Percentiles rank a stretch among this genome's conserved stretches.
These are phyloP conservation scores for Curvularia hawaiiensis DNA, from an alignment of 2,329 filamentous ascomycete genomes.

Conservation along the genomic window DNA sequence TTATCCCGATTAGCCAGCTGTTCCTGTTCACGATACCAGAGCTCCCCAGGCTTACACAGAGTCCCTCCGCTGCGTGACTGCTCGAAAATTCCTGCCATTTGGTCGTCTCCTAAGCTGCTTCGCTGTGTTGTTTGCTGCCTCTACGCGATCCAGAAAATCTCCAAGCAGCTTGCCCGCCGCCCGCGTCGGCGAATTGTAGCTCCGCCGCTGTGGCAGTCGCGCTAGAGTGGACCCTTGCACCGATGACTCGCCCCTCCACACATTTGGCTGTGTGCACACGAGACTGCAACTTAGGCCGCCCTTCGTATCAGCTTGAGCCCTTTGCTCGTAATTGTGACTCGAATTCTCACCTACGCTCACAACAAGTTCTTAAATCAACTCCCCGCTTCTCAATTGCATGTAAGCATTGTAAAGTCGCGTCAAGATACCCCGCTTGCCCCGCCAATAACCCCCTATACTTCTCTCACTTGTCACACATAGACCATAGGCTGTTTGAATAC, in stretches of 20 bases:
- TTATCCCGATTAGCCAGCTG: constrained; percentile 29
- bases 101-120: constrained; percentile 39
- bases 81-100: constrained; percentile 95
- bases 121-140: constrained; percentile 36
- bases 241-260: constrained; percentile 40
- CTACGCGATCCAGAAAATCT: constrained; percentile 37
- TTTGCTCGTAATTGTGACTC: constrained; percentile 14
- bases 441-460: constrained; percentile 19
- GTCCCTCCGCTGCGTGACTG: constrained; percentile 90
- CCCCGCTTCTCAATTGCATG: constrained; percentile 5
- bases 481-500: neutral
- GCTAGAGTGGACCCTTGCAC: constrained; percentile 27
- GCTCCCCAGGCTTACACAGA: constrained; percentile 66
- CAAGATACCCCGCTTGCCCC: constrained; percentile 41
- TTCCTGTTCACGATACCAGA: neutral
- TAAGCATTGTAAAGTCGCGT: constrained; percentile 9
- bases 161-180: constrained; percentile 19
- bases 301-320: constrained; percentile 9
- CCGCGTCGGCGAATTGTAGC: constrained; percentile 31
- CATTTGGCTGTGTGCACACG: constrained; percentile 33
- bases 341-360: neutral
- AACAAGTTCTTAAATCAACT: neutral
- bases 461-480: neutral
- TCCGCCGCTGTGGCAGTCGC: constrained; percentile 21
- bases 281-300: constrained; percentile 26